Evolutionary conservation across 2,329 filamentous ascomycete species (phyloP).

Genomic region (Nemania bipapillata): DNA sequence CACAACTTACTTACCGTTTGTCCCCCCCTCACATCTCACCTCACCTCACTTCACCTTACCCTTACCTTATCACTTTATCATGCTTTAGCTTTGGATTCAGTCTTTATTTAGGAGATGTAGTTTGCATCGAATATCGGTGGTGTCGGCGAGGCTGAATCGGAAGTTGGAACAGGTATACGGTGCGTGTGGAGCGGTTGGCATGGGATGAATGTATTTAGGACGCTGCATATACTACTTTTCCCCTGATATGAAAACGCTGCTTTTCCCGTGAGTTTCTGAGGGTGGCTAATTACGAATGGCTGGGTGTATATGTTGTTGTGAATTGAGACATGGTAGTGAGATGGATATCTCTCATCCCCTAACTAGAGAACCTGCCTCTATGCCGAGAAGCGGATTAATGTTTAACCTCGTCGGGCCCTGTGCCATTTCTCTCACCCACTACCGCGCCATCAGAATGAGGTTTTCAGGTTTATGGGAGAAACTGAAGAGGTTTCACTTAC

Average conservation of each 20-base stretch:
- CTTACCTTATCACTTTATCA: background rate
- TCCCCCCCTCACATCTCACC: background rate
- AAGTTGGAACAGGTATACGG: conserved; percentile 4
- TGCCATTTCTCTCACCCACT: conserved; percentile 69
- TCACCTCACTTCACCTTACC: conserved; percentile 4
- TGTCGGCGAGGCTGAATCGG: conserved; percentile 16
- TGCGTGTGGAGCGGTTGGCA: background rate
- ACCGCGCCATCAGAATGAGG: conserved; percentile 44
- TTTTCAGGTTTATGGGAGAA: background rate
- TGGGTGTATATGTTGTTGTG: background rate
- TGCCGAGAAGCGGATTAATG: conserved; percentile 46
- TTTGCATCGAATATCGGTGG: conserved; percentile 5
- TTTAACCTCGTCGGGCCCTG: conserved; percentile 59
- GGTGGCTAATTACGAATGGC: background rate
- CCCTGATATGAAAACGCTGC: background rate
- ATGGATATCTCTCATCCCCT: background rate
- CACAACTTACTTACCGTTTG: background rate
- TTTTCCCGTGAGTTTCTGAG: background rate
- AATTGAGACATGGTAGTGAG: background rate
- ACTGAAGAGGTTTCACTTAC: conserved; percentile 56
- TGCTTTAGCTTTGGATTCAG: conserved; percentile 7
- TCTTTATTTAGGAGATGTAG: conserved; percentile 17
- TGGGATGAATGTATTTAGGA: conserved; percentile 18
- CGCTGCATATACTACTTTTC: conserved; percentile 17
- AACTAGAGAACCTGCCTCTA: background rate